Evolutionary conservation across 306 rosid genomes (phyloP), one percentile per base, ranked within the genome.

Genomic region (Alnus glutinosa): DNA sequence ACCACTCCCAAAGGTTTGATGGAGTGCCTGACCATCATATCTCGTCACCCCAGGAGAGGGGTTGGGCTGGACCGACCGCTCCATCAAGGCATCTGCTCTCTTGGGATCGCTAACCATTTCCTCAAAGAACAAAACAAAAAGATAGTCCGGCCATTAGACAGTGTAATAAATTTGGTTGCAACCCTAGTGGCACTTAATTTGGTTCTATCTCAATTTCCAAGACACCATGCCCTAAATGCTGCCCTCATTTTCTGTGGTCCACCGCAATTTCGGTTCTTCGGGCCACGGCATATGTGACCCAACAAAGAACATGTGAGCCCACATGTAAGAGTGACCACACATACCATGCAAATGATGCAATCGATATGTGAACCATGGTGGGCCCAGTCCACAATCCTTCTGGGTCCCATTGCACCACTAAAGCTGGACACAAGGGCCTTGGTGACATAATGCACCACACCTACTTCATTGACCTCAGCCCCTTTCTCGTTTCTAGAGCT

Each of bases 301-400:
- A 70, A 61, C 77, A 54, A 32, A 48, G 58, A 69, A 74, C 85
- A 66, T 66, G 78, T 2, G 75, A 77, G 78, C 83, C 82, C 88
- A 85, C 86, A 34, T 76, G 84, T 51, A 47, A 71, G 39, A 47
- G 10, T 69, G 83, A 71, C 47, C 71, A 39, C 47, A 63, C 72
- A 64, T 48, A 66, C 46, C 37, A 42, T 47, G 7, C 48, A 67
- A 37, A 67, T 37, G 4, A 59, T 74, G 74, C 58, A 80, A 73
- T 34, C 50, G 50, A 74, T 61, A 10, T 34, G 44, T 15, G 6
- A 62, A 85, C 69, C 80, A 83, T 83, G 72, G 62, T 66, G 84
- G 76, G 59, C 47, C 34, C 46, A 18, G 75, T 14, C 66, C 74
- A 57, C 77, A 83, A 71, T 66, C 75, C 42, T 3, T 14, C 6